These are phyloP conservation scores for Acephala macrosclerotiorum DNA, from an alignment of 2,329 filamentous ascomycete species.

Conservation along the genomic window DNA sequence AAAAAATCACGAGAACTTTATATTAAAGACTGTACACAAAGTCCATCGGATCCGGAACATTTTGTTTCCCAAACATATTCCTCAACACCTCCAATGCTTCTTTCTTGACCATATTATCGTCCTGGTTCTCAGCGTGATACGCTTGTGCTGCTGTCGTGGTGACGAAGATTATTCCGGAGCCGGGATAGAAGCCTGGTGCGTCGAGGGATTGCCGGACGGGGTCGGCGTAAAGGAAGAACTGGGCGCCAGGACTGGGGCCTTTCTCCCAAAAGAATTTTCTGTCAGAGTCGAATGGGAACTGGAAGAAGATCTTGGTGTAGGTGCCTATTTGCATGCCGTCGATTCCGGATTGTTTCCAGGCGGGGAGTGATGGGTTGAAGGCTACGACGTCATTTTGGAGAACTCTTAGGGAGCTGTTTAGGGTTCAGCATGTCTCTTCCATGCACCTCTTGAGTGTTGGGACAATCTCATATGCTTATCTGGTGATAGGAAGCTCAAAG, in stretches of 20 bases:
- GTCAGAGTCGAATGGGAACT: slow-evolving; percentile 61
- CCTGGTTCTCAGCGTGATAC: slow-evolving; percentile 65
- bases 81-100: slow-evolving; percentile 36
- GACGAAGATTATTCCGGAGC: slow-evolving; percentile 70
- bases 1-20: no score
- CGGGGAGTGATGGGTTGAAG: slow-evolving; percentile 65
- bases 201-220: no score
- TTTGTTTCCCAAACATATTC: slow-evolving; percentile 56
- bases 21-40: no score
- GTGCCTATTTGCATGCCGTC: slow-evolving; percentile 73
- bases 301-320: slow-evolving; percentile 77
- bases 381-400: slow-evolving; percentile 66
- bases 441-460: no score
- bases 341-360: slow-evolving; percentile 70
- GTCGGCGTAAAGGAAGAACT: slow-evolving; percentile 47
- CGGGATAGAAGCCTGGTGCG: slow-evolving; percentile 55
- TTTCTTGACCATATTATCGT: slow-evolving; percentile 58
- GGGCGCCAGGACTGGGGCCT: slow-evolving; percentile 45
- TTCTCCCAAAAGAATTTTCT: slow-evolving; percentile 66
- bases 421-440: no score
- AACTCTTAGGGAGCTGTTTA: slow-evolving; percentile 62
- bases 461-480: no score
- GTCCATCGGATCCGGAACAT: slow-evolving; percentile 56
- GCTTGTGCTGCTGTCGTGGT: slow-evolving; percentile 65
- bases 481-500: no score